A percentile compares a stretch with the other conserved stretches of the same genome.
These are phyloP conservation scores for Periconia macrospinosa DNA, from an alignment of 2,329 filamentous ascomycete species.

Conservation along the genomic window DNA sequence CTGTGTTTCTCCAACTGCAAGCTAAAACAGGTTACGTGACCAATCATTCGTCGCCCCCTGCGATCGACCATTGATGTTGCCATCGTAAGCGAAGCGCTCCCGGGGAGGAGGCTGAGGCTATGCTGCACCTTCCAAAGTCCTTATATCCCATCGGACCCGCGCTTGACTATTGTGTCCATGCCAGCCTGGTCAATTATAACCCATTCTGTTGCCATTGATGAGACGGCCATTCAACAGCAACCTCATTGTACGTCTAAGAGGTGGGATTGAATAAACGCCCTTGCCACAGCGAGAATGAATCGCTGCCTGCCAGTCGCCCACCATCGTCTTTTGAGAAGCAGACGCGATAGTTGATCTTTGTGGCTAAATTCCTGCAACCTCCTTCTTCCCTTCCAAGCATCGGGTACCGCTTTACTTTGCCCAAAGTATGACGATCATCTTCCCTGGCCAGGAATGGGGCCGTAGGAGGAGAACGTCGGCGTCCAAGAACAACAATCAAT, in stretches of 20 bases:
- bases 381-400: background rate
- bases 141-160: background rate
- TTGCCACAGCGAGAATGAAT: background rate
- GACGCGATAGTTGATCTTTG: background rate
- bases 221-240: too few species aligned
- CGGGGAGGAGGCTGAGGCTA: background rate
- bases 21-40: background rate
- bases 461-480: constrained; percentile 25
- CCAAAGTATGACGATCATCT: constrained; percentile 15
- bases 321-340: background rate
- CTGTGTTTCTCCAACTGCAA: background rate
- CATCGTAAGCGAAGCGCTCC: constrained; percentile 1
- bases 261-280: too few species aligned
- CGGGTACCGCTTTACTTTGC: background rate
- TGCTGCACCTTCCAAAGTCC: background rate
- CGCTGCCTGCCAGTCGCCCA: too few species aligned
- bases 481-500: constrained; percentile 16
- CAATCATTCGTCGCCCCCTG: background rate
- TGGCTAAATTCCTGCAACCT: background rate
- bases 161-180: background rate
- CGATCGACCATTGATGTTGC: background rate
- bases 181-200: background rate
- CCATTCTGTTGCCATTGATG: too few species aligned
- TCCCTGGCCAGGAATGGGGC: constrained; percentile 19
- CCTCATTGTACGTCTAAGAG: too few species aligned